Evolutionary conservation across 345 rosid species (phyloP), one percentile per base, ranked within the genome.

Genomic region (Hibiscus mutabilis): DNA sequence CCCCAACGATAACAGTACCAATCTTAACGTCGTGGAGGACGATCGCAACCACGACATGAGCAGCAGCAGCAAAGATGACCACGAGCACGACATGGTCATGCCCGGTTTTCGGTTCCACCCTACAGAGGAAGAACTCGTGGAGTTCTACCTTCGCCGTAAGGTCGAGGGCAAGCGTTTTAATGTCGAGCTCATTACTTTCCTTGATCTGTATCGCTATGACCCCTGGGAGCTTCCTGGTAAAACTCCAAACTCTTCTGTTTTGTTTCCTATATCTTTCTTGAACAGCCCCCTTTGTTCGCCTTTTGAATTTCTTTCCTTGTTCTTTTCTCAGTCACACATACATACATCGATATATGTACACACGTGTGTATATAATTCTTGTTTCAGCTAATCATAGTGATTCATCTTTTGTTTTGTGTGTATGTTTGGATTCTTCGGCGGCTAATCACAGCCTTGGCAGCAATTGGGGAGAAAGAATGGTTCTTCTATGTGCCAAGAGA

Each of bases 191-290:
- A 92, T 96, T 70, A 90, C 99, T 83, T 96, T 91, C 80, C 91
- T 96, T 60, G 99, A 96, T 83, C 99, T 96, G 66, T 96, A 96
- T 82, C 97, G 96, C 76, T 92, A 89, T 78, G 99, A 96, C 88
- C 99, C 99, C 53, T 96, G 99, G 99, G 99, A 96, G 47, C 99
- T 96, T 74, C 99, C 99, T 24, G 99, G 99, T 95, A 56, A 56
- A 56, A 56, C 15, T 56, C 0, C 7, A 3, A 3, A 56, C 1
- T 15, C 60, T 56, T 56, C 14, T 42, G 46, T 9, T 42, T 9
- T 42, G 14, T 11, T 42, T 42, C 3, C 46, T 42, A 11, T 42
- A 42, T 42, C 13, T 42, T 42, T 42, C 46, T 10, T 42, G 2
- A 2, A 42, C 46, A 42, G 8, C 3, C 46, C 46, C 46, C 11